A percentile compares a stretch with the other conserved stretches of the same genome.
Conservation (phyloP, 169 alveolate genomes). For the Plasmodium reichenowi region DNA sequence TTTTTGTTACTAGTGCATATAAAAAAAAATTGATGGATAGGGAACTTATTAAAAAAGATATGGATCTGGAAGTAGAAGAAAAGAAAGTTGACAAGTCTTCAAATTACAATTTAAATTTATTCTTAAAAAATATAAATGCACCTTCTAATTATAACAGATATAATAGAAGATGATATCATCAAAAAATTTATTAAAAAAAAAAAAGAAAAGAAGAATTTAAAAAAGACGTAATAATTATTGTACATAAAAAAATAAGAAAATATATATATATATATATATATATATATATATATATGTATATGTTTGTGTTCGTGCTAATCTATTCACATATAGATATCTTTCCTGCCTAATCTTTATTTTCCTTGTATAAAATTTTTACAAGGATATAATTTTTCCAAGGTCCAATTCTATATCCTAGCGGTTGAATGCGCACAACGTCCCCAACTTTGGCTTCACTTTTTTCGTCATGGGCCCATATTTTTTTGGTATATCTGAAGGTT, state of each 20-base stretch:
- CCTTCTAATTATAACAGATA: conserved; percentile 61
- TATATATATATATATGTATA: no score
- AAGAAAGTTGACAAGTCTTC: conserved; percentile 73
- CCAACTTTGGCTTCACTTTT: conserved; percentile 89
- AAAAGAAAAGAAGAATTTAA: not conserved
- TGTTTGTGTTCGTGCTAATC: not conserved
- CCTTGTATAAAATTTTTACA: conserved; percentile 81
- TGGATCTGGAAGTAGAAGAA: conserved; percentile 77
- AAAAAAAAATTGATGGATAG: conserved; percentile 85
- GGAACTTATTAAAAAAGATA: conserved; percentile 58
- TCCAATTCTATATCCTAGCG: conserved; percentile 90
- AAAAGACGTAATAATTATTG: not conserved
- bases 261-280: not conserved
- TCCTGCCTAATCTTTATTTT: conserved; percentile 64
- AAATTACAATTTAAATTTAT: conserved; percentile 78
- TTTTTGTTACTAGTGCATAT: conserved; percentile 86
- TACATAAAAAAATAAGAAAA: not conserved
- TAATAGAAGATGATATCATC: conserved; percentile 20
- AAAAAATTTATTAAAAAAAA: not conserved
- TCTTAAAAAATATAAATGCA: conserved; percentile 79
- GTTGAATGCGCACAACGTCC: conserved; percentile 93
- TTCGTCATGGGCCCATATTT: conserved; percentile 94
- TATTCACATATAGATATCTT: not conserved
- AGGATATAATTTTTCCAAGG: conserved; percentile 89
- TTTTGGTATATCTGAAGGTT: conserved; percentile 90